phyloP scores from a whole-genome alignment of 495 filamentous ascomycete species.

The Astrothelium macrocarpum region DNA sequence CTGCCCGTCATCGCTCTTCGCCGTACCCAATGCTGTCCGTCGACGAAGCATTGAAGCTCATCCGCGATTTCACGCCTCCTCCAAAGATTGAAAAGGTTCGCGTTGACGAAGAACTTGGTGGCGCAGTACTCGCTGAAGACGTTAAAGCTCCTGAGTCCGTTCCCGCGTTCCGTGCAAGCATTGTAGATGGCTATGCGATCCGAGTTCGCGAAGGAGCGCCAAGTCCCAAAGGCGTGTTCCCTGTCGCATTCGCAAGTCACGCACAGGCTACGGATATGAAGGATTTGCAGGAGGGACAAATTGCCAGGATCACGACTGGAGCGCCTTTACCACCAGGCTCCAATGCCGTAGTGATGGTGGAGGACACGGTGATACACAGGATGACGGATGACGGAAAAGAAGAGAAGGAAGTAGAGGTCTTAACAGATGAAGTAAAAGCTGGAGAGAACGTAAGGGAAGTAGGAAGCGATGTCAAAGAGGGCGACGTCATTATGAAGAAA shows the following conservation, averaged over 20 bases:
- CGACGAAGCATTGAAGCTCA: constrained; percentile 62
- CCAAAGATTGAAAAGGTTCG: constrained; percentile 45
- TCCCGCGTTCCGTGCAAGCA: constrained; percentile 88
- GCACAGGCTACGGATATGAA: constrained; percentile 53
- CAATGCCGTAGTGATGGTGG: constrained; percentile 93
- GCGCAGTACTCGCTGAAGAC: constrained; percentile 71
- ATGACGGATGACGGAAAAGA: constrained; percentile 71
- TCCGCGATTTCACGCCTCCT: constrained; percentile 57
- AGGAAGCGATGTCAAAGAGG: constrained; percentile 71
- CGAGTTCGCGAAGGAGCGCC: constrained; percentile 46
- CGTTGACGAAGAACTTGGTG: constrained; percentile 56
- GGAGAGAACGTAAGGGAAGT: constrained; percentile 88
- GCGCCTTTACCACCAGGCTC: constrained; percentile 83
- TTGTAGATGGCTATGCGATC: constrained; percentile 94
- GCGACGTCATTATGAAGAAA: constrained; percentile 57
- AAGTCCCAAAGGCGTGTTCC: constrained; percentile 66
- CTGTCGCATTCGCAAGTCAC: constrained; percentile 79
- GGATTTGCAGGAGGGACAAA: constrained; percentile 58
- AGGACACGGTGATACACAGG: constrained; percentile 70
- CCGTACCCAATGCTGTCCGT: constrained; percentile 92
- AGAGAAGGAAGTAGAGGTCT: constrained; percentile 77
- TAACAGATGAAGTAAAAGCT: constrained; percentile 59
- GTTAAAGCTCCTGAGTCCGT: constrained; percentile 71
- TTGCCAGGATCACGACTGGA: constrained; percentile 87
- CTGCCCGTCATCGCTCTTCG: constrained; percentile 65